A percentile compares a stretch with the other conserved stretches of the same genome.
Conservation (phyloP, 208 protist species). For the Crithidia mellificae region DNA sequence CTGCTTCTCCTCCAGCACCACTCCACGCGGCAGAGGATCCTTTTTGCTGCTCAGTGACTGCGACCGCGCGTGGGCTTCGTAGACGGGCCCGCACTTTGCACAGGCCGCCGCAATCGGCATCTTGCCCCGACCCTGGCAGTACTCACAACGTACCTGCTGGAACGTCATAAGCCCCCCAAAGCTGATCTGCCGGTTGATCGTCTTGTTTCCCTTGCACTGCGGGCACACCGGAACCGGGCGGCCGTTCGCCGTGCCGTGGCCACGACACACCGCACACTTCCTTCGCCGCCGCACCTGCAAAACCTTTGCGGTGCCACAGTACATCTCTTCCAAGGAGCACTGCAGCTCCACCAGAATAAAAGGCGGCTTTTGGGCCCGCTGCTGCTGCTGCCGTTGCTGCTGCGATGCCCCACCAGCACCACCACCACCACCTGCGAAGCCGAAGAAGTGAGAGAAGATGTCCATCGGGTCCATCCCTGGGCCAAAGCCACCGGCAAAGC, state of each 20-base stretch:
- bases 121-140: conserved; percentile 77
- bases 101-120: conserved; percentile 28
- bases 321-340: conserved; percentile 96
- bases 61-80: conserved; percentile 52
- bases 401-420: no score
- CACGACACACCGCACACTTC: conserved; percentile 69
- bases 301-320: conserved; percentile 95
- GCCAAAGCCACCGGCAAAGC: conserved; percentile 63
- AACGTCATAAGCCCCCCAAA: conserved; percentile 94
- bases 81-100: conserved; percentile 62
- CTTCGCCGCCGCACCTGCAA: conserved; percentile 80
- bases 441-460: conserved; percentile 86
- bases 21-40: conserved; percentile 54
- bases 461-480: conserved; percentile 80
- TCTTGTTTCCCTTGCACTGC: conserved; percentile 86
- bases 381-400: no score
- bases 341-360: conserved; percentile 90
- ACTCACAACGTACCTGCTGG: conserved; percentile 80
- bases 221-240: conserved; percentile 61
- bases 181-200: conserved; percentile 77
- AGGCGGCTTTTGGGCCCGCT: conserved; percentile 84
- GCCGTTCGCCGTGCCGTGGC: conserved; percentile 50
- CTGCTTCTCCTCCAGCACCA: conserved; percentile 86
- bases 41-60: conserved; percentile 65
- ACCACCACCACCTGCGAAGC: conserved; percentile 48